Evolutionary conservation across 768 basidiomycete species (phyloP).

Genomic region (Xerocomellus intermedius): DNA sequence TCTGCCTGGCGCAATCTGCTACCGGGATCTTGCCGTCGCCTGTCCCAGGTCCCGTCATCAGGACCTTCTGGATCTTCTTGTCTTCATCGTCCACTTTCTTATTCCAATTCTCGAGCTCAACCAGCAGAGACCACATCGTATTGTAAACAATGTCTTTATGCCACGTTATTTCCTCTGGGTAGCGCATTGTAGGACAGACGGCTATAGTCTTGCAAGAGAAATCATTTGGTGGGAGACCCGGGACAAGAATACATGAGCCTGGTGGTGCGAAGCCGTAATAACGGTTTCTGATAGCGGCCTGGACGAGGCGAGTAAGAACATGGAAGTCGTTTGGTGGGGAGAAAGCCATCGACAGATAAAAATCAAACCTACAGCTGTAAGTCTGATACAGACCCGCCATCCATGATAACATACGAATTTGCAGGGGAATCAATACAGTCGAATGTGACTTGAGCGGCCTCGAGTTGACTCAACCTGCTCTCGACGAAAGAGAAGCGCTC

Average conservation of each 20-base stretch:
- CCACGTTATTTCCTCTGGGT: conserved; percentile 28
- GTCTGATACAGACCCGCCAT: conserved; percentile 2
- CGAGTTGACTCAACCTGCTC: not conserved
- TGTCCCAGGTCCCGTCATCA: conserved; percentile 4
- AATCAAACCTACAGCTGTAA: not conserved
- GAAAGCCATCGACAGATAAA: not conserved
- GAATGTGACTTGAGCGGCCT: not conserved
- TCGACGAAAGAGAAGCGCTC: conserved; percentile 3
- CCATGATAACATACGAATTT: conserved; percentile 10
- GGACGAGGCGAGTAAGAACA: conserved; percentile 2
- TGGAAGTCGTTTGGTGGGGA: not conserved
- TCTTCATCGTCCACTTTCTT: not conserved
- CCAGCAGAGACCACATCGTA: conserved; percentile 32
- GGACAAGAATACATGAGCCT: conserved; percentile 2
- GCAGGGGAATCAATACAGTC: conserved; percentile 9
- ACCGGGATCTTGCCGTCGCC: not conserved
- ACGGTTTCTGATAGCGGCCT: not conserved
- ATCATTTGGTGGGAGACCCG: conserved; percentile 2
- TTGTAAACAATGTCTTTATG: conserved; percentile 36
- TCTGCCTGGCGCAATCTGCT: not conserved
- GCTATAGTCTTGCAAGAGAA: conserved; percentile 20
- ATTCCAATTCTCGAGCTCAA: conserved; percentile 28
- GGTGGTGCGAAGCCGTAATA: conserved; percentile 9
- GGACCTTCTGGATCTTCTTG: conserved; percentile 2
- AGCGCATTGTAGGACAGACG: conserved; percentile 35